Evolutionary conservation across 768 basidiomycete species (phyloP).

Genomic region (Pleurotus tuber-regium): DNA sequence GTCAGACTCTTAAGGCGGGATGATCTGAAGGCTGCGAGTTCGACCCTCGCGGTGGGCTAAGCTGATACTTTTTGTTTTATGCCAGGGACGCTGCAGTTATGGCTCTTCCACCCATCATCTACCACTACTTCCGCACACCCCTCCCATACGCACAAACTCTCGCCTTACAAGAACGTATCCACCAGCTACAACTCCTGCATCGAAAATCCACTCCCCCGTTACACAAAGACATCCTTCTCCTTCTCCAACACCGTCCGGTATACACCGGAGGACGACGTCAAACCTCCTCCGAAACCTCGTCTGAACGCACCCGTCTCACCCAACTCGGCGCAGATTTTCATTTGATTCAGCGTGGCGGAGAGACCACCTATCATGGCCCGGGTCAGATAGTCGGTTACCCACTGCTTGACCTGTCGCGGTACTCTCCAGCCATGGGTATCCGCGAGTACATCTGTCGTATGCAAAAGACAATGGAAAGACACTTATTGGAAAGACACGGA

Average conservation of each 20-base stretch:
- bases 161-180: conserved; percentile 67
- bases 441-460: conserved; percentile 85
- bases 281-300: conserved; percentile 51
- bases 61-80: background rate
- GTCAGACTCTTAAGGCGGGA: conserved; percentile 49
- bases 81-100: conserved; percentile 10
- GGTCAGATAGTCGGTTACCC: conserved; percentile 98
- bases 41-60: conserved; percentile 82
- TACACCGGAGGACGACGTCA: conserved; percentile 95
- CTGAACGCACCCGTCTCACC: conserved; percentile 63
- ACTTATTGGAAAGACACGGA: conserved; percentile 61
- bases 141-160: conserved; percentile 73
- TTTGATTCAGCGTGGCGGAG: conserved; percentile 80
- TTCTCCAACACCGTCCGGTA: conserved; percentile 90
- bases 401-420: conserved; percentile 82
- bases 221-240: conserved; percentile 66
- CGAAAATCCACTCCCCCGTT: conserved; percentile 31
- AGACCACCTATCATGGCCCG: conserved; percentile 96
- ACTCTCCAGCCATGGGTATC: conserved; percentile 66
- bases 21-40: conserved; percentile 83
- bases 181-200: conserved; percentile 58
- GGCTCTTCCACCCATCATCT: conserved; percentile 62
- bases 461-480: conserved; percentile 65
- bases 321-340: conserved; percentile 85
- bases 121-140: conserved; percentile 76